Evolutionary conservation across 805 yeast genomes (phyloP).

Genomic region (Candida parachauliodes): DNA sequence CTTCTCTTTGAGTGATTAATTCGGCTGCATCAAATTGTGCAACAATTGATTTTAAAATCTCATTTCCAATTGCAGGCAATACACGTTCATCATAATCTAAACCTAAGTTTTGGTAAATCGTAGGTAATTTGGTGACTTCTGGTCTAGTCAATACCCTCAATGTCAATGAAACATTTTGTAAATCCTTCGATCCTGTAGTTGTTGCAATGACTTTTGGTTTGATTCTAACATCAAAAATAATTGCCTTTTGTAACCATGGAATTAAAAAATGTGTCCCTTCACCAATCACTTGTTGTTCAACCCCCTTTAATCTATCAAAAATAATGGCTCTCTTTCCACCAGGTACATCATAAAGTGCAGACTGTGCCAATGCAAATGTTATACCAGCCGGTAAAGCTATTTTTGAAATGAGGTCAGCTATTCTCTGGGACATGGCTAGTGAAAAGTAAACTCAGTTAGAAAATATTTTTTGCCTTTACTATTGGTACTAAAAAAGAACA

Average conservation of each 20-base stretch:
- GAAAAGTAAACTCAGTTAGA: background rate
- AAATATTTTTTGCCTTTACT: slow-evolving; percentile 4
- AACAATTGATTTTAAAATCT: slow-evolving; percentile 82
- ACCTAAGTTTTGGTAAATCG: slow-evolving; percentile 87
- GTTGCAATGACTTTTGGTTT: slow-evolving; percentile 90
- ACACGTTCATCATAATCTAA: slow-evolving; percentile 94
- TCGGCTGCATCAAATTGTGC: slow-evolving; percentile 97
- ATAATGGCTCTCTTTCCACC: slow-evolving; percentile 97
- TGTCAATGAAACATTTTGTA: slow-evolving; percentile 92
- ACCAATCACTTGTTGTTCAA: slow-evolving; percentile 81
- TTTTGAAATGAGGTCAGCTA: slow-evolving; percentile 34
- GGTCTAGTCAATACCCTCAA: slow-evolving; percentile 93
- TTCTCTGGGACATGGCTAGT: slow-evolving; percentile 33
- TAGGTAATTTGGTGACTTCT: slow-evolving; percentile 76
- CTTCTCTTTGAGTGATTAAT: slow-evolving; percentile 94
- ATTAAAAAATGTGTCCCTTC: slow-evolving; percentile 95
- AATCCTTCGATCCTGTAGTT: slow-evolving; percentile 94
- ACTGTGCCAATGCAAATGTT: slow-evolving; percentile 67
- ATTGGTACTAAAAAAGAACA: background rate
- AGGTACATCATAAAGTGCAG: slow-evolving; percentile 87
- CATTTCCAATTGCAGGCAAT: slow-evolving; percentile 88
- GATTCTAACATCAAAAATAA: slow-evolving; percentile 90
- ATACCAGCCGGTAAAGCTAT: slow-evolving; percentile 72
- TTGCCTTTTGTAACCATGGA: slow-evolving; percentile 95
- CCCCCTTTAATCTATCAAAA: slow-evolving; percentile 88